Evolutionary conservation across 2,329 filamentous ascomycete genomes (phyloP).

Genomic region (Epichloe sylvatica): DNA sequence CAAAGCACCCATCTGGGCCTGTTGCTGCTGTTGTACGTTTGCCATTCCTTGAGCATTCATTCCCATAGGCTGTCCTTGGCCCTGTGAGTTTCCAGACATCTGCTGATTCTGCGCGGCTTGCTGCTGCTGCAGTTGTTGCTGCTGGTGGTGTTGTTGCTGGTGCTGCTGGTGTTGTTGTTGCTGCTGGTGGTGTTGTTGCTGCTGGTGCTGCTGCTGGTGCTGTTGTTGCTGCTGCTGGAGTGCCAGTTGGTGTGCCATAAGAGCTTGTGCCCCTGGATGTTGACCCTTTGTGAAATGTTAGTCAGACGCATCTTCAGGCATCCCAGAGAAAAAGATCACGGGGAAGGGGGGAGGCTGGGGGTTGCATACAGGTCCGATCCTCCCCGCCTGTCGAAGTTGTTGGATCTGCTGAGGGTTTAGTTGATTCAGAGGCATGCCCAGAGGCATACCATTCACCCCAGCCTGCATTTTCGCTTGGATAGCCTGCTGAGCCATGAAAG

Average conservation of each 20-base stretch:
- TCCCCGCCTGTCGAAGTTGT: conserved; percentile 31
- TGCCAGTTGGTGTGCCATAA: no score
- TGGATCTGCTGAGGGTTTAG: conserved; percentile 39
- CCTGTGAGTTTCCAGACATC: conserved; percentile 25
- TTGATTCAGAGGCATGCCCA: conserved; percentile 35
- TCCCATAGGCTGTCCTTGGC: conserved; percentile 29
- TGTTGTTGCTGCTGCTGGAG: conserved; percentile 18
- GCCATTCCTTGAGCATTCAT: conserved; percentile 35
- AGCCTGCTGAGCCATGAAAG: conserved; percentile 40
- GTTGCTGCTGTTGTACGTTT: conserved; percentile 19
- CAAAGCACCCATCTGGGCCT: conserved; percentile 7
- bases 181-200: conserved; percentile 19
- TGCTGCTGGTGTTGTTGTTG: conserved; percentile 17
- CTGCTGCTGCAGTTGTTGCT: conserved; percentile 18
- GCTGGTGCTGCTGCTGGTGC: conserved; percentile 15
- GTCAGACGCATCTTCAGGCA: no score
- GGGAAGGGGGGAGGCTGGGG: no score
- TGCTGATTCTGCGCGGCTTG: conserved; percentile 24
- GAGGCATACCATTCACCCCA: conserved; percentile 30
- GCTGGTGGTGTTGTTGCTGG: conserved; percentile 26
- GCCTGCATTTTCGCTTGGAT: conserved; percentile 38
- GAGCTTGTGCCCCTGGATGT: no score
- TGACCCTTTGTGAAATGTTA: no score
- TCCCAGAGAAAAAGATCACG: background rate
- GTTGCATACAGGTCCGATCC: conserved; percentile 26